Base-by-base conservation (phyloP, 2,329 filamentous ascomycete species). In the Apiospora koreana region DNA sequence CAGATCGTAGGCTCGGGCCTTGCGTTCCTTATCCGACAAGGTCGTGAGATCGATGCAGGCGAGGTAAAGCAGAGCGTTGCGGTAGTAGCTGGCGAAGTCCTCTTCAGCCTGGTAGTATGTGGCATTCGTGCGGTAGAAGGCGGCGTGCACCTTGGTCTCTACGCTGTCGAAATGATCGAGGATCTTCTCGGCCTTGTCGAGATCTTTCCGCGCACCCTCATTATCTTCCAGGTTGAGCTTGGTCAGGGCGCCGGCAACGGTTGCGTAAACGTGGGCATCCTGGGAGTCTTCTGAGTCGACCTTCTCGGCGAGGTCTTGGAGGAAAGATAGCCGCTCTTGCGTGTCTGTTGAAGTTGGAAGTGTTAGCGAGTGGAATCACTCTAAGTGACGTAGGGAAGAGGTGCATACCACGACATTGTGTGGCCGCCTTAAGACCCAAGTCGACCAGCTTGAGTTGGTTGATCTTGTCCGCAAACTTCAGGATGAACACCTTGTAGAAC, bases 371-470 rank as follows among this genome's bases (percentile, higher is more conserved):
- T 14, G 10, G 10, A 14, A n/a, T 0, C 18, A 14, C 21, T 28
- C 3, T 14, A 3, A 18, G 18, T 62, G 8, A 38, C 54, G 54
- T 7, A 38, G 6, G 28, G 31, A 21, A 3, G 16, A 28, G 16
- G 41, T 71, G 72, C 81, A 68, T 81, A 95, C 94, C 91, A 85
- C 88, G 87, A 82, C 93, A 97, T 85, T 97, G 92, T 77, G 92
- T 90, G 68, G 94, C 94, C 64, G 96, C 93, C 83, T 93, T 93
- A 80, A 98, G 85, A 21, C 94, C 96, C 75, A 99, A 86, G 75
- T 93, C 92, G 75, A 99, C 96, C 75, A 98, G 92, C 88, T 98
- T 98, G 73, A 99, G 87, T 86, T 98, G 95, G 85, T 98, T 99
- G 87, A 99, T 98, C 88, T 97, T 98, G 81, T 97, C 95, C 75